Evolutionary conservation across 2,329 filamentous ascomycete species (phyloP).

Genomic region (Phyllosticta citribraziliensis): DNA sequence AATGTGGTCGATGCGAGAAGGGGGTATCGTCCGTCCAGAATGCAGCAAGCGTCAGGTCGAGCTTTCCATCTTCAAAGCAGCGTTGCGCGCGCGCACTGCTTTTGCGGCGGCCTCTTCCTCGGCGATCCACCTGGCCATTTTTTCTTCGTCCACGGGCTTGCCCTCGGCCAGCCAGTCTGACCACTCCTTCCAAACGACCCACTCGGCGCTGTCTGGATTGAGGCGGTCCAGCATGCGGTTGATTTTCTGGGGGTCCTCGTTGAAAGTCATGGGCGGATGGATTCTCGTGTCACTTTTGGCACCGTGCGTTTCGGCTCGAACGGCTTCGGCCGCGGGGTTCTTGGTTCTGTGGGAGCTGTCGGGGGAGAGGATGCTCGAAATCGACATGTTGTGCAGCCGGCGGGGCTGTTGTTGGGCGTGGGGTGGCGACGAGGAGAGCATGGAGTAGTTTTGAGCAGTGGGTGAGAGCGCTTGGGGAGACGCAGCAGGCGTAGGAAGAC

Average conservation of each 20-base stretch:
- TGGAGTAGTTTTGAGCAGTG: not conserved
- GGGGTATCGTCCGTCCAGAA: not conserved
- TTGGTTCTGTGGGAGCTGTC: not conserved
- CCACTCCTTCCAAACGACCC: slow-evolving; percentile 10
- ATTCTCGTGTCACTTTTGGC: not conserved
- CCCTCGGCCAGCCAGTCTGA: slow-evolving; percentile 6
- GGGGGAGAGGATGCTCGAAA: slow-evolving; percentile 7
- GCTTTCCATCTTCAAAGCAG: not conserved
- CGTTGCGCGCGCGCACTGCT: not conserved
- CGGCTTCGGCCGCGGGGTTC: not conserved
- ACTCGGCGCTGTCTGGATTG: slow-evolving; percentile 5
- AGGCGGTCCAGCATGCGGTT: slow-evolving; percentile 3
- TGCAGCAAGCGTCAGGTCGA: not conserved
- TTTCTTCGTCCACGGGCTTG: not conserved
- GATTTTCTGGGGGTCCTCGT: slow-evolving; percentile 7
- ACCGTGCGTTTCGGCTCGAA: not conserved
- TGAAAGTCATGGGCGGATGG: slow-evolving; percentile 1
- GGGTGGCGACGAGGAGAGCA: not conserved
- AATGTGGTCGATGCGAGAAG: not conserved
- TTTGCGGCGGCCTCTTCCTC: not conserved
- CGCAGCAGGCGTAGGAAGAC: slow-evolving; percentile 8
- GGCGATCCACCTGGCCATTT: not conserved
- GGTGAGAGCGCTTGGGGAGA: slow-evolving; percentile 2
- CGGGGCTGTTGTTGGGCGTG: not conserved
- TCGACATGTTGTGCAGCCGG: slow-evolving; percentile 10